A percentile compares a stretch with the other conserved stretches of the same genome.
Evolutionary conservation across 208 protist species (phyloP).

Genomic region (Wallacemonas sp.): DNA sequence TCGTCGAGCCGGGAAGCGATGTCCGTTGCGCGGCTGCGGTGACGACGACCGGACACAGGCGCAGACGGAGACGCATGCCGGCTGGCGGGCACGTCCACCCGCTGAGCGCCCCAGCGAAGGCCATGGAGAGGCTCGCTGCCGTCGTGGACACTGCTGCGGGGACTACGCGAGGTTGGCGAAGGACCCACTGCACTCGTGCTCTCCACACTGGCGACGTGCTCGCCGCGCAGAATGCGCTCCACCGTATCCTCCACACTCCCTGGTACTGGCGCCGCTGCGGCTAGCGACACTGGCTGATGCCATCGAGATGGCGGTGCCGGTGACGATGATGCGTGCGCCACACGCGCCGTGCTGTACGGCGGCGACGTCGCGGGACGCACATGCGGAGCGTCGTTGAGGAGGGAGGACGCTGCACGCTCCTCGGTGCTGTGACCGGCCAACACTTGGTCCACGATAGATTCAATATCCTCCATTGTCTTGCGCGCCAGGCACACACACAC

Average conservation of each 20-base stretch:
- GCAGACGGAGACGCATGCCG: no score
- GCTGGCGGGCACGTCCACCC: background rate
- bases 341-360: no score
- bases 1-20: no score
- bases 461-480: slow-evolving; percentile 7
- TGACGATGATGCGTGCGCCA: background rate
- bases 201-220: background rate
- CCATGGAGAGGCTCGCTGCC: slow-evolving; percentile 8
- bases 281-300: no score
- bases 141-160: no score
- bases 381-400: no score
- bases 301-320: background rate
- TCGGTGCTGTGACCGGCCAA: background rate
- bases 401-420: background rate
- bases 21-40: no score
- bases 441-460: slow-evolving; percentile 5
- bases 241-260: slow-evolving; percentile 20
- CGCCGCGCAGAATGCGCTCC: slow-evolving; percentile 22
- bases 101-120: background rate
- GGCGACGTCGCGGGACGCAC: no score
- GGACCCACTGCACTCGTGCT: background rate
- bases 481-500: background rate
- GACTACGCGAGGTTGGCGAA: background rate
- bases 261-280: background rate
- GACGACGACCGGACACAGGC: no score